Conservation (phyloP, 257 asterid genomes). For the Verbascum thapsus region DNA sequence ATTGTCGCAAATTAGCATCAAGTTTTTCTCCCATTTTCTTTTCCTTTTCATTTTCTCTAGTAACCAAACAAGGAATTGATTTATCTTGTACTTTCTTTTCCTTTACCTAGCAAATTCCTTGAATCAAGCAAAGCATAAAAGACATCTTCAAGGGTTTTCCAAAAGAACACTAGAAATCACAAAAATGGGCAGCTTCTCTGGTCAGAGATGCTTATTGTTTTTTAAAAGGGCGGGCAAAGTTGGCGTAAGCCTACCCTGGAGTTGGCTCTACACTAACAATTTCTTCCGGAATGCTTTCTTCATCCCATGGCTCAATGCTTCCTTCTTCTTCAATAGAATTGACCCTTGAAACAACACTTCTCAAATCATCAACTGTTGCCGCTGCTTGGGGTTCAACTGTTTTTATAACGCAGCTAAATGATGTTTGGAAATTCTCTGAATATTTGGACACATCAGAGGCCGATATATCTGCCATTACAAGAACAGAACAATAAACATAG, state of each 20-base stretch:
- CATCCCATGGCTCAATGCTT: constrained; percentile 76
- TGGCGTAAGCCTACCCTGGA: constrained; percentile 69
- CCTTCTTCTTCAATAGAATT: constrained; percentile 66
- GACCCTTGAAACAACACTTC: constrained; percentile 62
- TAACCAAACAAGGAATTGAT: too few relatives aligned
- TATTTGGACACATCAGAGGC: constrained; percentile 83
- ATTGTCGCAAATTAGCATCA: too few relatives aligned
- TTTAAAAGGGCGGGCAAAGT: constrained; percentile 13
- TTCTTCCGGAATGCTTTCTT: constrained; percentile 86
- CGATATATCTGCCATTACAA: constrained; percentile 60
- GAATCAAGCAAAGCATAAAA: too few relatives aligned
- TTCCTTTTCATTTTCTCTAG: too few relatives aligned
- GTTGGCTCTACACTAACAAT: constrained; percentile 64
- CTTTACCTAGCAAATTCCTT: too few relatives aligned
- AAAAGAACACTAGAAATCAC: constrained; percentile 24
- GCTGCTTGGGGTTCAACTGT: constrained; percentile 87
- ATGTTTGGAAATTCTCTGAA: constrained; percentile 70
- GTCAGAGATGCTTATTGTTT: constrained; percentile 15
- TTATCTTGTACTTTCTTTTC: too few relatives aligned
- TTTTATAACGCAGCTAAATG: constrained; percentile 80
- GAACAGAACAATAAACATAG: constrained; percentile 9
- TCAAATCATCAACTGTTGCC: constrained; percentile 69
- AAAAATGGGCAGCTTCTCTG: constrained; percentile 20
- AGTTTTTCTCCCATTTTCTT: too few relatives aligned
- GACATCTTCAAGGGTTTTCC: constrained; percentile 16